phyloP scores from a whole-genome alignment of 768 basidiomycete genomes.

The Boletus edulis region DNA sequence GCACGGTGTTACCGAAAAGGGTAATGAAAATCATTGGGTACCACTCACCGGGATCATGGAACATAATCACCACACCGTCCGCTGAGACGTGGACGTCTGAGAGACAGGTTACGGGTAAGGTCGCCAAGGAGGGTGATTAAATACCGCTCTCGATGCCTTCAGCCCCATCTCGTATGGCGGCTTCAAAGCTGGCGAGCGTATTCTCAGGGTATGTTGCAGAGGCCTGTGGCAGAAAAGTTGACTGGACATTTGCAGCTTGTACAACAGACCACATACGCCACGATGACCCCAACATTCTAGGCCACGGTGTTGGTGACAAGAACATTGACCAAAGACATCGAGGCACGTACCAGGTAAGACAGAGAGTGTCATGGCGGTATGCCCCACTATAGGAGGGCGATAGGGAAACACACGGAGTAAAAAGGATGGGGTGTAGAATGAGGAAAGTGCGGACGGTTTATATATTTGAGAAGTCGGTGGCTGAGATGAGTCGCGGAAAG shows the following conservation, averaged over 20 bases:
- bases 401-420: neutral
- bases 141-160: slow-evolving; percentile 98
- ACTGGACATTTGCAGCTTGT: neutral
- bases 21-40: slow-evolving; percentile 16
- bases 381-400: neutral
- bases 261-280: slow-evolving; percentile 50
- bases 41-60: slow-evolving; percentile 84
- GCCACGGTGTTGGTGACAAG: neutral
- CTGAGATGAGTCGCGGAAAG: slow-evolving; percentile 17
- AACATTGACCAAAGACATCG: neutral
- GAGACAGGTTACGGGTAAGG: slow-evolving; percentile 50
- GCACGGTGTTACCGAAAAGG: slow-evolving; percentile 20
- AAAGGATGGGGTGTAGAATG: neutral
- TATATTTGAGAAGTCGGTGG: slow-evolving; percentile 22
- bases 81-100: slow-evolving; percentile 93
- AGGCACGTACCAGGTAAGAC: slow-evolving; percentile 27
- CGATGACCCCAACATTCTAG: slow-evolving; percentile 82
- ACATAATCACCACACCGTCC: slow-evolving; percentile 90
- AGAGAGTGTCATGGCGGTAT: slow-evolving; percentile 22
- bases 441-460: slow-evolving; percentile 12
- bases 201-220: slow-evolving; percentile 89
- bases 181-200: slow-evolving; percentile 92
- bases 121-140: slow-evolving; percentile 36
- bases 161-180: slow-evolving; percentile 91
- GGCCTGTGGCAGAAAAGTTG: slow-evolving; percentile 49